Evolutionary conservation across 768 basidiomycete genomes (phyloP), one percentile per base, ranked within the genome.

Genomic region (Hemileccinum rubropunctum): DNA sequence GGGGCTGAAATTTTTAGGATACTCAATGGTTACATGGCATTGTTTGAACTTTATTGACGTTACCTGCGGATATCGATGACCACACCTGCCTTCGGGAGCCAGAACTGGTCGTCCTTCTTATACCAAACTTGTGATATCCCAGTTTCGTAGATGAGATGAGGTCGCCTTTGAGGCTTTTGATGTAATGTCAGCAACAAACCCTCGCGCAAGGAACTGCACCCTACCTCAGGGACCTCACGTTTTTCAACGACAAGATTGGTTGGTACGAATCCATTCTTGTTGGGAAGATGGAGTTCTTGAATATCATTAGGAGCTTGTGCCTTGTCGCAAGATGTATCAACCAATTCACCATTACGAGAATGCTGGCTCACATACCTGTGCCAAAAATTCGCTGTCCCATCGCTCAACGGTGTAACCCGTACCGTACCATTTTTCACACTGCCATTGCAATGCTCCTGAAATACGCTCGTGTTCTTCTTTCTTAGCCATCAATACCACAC

Each of bases 101-200:
- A 95, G 74, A 97, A 99, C 52, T 76, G 80, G 67, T 99, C 95
- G 65, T 99, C 97, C 64, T 94, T 94, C 75, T 99, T 99, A 71
- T 94, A 82, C 95, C 95, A 99, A 3, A 98, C 71, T 12, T 84
- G 78, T 4, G 86, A 87, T 23, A 86, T 59, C 0, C 80, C 71
- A 0, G 83, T 88, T 66, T 94, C 80, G 28, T 81, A 73, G 48
- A 98, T 79, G 51, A 94, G 78, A 51, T 79, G 73, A 4, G 95
- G 95, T 12, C 88, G 79, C 51, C 79, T 81, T 51, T 78, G 69
- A 23, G 89, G 88, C 91, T 95, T 61, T 51, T 43, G 27, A 51
- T 42, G 32, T 37, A 42, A 48, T 20, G 20, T 52, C n/a, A 42
- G 45, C 14, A 23, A 40, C 28, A 46, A 32, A 23, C 34, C 28